Base-by-base conservation (phyloP, 2,329 filamentous ascomycete species). In the Rachicladosporium sp. region DNA sequence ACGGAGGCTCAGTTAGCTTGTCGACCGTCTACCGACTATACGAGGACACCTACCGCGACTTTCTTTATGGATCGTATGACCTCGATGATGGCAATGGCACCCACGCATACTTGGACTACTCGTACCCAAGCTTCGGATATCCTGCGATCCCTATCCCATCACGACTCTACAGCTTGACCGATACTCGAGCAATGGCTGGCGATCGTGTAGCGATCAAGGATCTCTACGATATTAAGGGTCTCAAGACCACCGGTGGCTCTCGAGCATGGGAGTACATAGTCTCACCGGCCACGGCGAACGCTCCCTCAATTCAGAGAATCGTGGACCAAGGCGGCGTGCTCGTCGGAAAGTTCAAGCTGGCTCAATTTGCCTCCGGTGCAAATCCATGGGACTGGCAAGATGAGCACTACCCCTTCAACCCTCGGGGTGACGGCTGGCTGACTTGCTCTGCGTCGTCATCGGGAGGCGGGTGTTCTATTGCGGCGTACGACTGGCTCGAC, bases 401-500 rank as follows among this genome's bases (percentile, higher is more conserved):
- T 31, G 38, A 43, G n/a, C 48, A 53, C 3, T 50, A 50, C 33
- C 60, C 60, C 2, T 61, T 58, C 41, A 62, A 62, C 35, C 59
- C 60, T 10, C 51, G 60, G 10, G 59, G 55, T 4, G 60, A 63
- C 40, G 59, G 58, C 2, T 62, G 53, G 44, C 48, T 56, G 4
- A 57, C 52, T 3, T 55, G 51, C 31, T 54, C 52, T 3, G 56
- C 50, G 2, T 58, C 53, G 1, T 61, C 57, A 0, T 50, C 55
- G 1, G 60, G 59, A 0, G 50, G 51, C n/a, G 58, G 51, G 1
- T 55, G 51, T 31, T 48, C 56, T 0, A 47, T 65, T 1, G 61
- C 59, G 6, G 54, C 56, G 1, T 65, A 65, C 42, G 53, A 58
- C 27, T 65, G 62, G 63, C 51, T 66, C 5, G 62, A 66, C 41